A percentile compares a stretch with the other conserved stretches of the same genome.
phyloP scores from a whole-genome alignment of 306 rosid genomes.

The Castanea sativa region DNA sequence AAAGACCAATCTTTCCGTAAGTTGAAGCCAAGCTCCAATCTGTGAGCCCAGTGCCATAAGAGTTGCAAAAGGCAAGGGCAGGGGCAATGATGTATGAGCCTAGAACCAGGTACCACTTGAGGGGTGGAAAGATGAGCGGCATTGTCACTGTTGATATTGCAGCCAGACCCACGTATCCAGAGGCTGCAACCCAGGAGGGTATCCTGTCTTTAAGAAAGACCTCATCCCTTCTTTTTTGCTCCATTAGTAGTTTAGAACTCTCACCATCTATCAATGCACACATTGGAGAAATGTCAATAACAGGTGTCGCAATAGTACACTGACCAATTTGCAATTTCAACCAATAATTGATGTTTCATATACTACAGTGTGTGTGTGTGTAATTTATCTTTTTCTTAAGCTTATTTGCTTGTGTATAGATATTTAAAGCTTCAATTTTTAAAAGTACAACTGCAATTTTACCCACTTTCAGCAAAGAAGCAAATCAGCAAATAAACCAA shows the following conservation, averaged over 20 bases:
- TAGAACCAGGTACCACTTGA: slow-evolving; percentile 89
- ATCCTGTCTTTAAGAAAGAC: slow-evolving; percentile 78
- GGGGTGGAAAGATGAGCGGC: slow-evolving; percentile 84
- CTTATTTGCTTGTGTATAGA: too few relatives aligned
- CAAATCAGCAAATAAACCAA: too few relatives aligned
- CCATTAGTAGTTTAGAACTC: slow-evolving; percentile 41
- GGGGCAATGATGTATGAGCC: slow-evolving; percentile 86
- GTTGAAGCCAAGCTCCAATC: slow-evolving; percentile 81
- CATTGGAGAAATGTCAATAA: slow-evolving; percentile 23
- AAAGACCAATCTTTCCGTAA: slow-evolving; percentile 90
- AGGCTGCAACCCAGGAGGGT: slow-evolving; percentile 82
- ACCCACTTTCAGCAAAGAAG: too few relatives aligned
- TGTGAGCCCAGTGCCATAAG: slow-evolving; percentile 86
- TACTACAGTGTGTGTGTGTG: neutral
- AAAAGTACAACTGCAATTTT: too few relatives aligned
- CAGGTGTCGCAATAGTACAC: neutral
- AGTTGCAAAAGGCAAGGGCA: slow-evolving; percentile 92
- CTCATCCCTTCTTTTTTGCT: slow-evolving; percentile 57
- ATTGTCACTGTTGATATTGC: slow-evolving; percentile 70
- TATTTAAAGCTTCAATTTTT: too few relatives aligned
- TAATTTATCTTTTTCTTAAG: too few relatives aligned
- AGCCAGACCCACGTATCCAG: slow-evolving; percentile 79
- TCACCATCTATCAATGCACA: slow-evolving; percentile 48
- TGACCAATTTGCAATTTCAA: neutral
- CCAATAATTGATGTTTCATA: slow-evolving; percentile 3